Percentiles rank a stretch among this genome's conserved stretches.
Conservation (phyloP, 352 stramenopile genomes). For the Pythium sp. region DNA sequence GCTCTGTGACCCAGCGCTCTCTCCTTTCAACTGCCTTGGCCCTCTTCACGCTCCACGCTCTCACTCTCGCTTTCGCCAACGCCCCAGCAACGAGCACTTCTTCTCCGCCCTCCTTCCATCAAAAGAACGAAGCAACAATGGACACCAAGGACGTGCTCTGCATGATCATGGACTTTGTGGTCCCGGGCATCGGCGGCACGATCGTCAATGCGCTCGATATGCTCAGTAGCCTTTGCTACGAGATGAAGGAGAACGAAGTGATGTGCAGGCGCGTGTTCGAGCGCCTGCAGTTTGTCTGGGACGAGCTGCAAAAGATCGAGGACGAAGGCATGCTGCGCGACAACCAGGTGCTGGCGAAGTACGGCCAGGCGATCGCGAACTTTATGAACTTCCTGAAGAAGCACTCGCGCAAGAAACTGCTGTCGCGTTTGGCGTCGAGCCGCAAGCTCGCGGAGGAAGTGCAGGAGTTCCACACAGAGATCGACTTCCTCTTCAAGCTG, state of each 20-base stretch:
- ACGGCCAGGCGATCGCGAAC: conserved; percentile 26
- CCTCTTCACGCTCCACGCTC: background rate
- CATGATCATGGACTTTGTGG: conserved; percentile 24
- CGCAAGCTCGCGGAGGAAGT: conserved; percentile 16
- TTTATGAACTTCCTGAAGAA: conserved; percentile 30
- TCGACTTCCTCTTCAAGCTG: conserved; percentile 22
- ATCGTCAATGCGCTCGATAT: conserved; percentile 30
- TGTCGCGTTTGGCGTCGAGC: conserved; percentile 17
- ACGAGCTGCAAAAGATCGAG: conserved; percentile 37
- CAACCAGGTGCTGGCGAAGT: conserved; percentile 35
- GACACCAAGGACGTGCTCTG: conserved; percentile 12
- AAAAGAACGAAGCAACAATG: conserved; percentile 4
- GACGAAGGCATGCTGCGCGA: conserved; percentile 31
- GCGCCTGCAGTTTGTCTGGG: conserved; percentile 28
- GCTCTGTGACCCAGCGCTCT: background rate
- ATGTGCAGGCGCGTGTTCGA: conserved; percentile 20
- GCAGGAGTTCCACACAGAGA: conserved; percentile 20
- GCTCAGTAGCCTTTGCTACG: conserved; percentile 24
- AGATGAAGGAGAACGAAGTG: conserved; percentile 26
- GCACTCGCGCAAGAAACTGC: conserved; percentile 20
- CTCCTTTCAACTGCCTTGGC: background rate
- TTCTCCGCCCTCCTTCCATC: too few relatives aligned
- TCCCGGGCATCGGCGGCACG: conserved; percentile 32
- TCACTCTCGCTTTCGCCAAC: conserved; percentile 3
- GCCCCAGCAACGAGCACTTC: background rate